These are phyloP conservation scores for Sinapis alba DNA, from an alignment of 441 rosid genomes.

Conservation along the genomic window DNA sequence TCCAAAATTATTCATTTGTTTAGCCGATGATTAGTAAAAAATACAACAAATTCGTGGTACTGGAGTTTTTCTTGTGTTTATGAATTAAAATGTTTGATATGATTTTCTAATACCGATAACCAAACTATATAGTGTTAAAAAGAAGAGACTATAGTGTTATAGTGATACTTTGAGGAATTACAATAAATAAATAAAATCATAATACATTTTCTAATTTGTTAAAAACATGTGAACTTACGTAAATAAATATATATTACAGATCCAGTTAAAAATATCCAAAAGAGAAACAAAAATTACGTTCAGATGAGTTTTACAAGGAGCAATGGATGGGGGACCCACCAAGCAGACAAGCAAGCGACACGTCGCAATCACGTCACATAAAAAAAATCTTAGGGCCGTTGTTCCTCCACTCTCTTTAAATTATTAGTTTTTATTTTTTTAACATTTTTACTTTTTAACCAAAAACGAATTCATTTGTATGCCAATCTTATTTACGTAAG, in stretches of 20 bases:
- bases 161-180: background rate
- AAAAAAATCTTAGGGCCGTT: conserved; percentile 22
- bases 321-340: background rate
- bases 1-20: background rate
- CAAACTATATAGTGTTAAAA: background rate
- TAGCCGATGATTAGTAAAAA: background rate
- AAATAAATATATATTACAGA: background rate
- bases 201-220: background rate
- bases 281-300: background rate
- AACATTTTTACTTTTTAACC: conserved; percentile 23
- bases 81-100: background rate
- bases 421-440: background rate
- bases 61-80: background rate
- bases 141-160: too few relatives aligned
- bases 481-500: conserved; percentile 21
- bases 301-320: background rate
- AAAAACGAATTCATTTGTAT: conserved; percentile 24
- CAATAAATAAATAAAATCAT: background rate
- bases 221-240: background rate
- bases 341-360: conserved; percentile 37
- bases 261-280: background rate
- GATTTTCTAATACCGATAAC: background rate
- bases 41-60: background rate
- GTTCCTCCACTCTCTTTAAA: conserved; percentile 31
- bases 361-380: conserved; percentile 36